Percentiles rank a stretch among this genome's conserved stretches.
These are phyloP conservation scores for Blastobotrys raffinosifermentans DNA, from an alignment of 1,139 yeast genomes.

Conservation along the genomic window DNA sequence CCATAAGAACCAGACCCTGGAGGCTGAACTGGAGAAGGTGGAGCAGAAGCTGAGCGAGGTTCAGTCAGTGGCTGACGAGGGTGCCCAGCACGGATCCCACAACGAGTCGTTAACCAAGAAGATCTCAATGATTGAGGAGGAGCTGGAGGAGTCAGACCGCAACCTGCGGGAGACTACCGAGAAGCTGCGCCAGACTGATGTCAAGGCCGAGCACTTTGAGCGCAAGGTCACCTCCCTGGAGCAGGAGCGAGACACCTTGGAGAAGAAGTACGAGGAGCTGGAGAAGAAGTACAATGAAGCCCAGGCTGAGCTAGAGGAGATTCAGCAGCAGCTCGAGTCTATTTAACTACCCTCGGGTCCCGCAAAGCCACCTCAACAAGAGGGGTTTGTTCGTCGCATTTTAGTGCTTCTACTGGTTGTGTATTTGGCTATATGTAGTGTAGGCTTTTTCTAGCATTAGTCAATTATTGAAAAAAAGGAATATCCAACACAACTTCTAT, in stretches of 20 bases:
- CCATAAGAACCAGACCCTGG: conserved; percentile 87
- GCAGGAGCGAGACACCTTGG: conserved; percentile 88
- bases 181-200: conserved; percentile 91
- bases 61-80: conserved; percentile 89
- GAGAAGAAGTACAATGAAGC: conserved; percentile 74
- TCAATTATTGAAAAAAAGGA: conserved; percentile 2
- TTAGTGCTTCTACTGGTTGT: too few relatives aligned
- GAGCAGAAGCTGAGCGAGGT: conserved; percentile 74
- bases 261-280: conserved; percentile 86
- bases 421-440: conserved; percentile 1
- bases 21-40: conserved; percentile 83
- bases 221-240: conserved; percentile 91
- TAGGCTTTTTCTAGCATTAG: conserved; percentile 5
- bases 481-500: not conserved
- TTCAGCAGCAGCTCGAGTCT: conserved; percentile 87
- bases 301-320: conserved; percentile 88
- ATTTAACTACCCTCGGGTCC: conserved; percentile 46
- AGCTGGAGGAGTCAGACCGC: conserved; percentile 86
- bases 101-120: conserved; percentile 90
- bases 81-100: conserved; percentile 80
- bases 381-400: too few relatives aligned
- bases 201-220: conserved; percentile 95
- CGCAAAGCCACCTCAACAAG: too few relatives aligned
- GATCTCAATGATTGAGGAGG: conserved; percentile 88
- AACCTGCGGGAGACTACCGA: conserved; percentile 91